Base-by-base conservation (phyloP, 2,329 filamentous ascomycete genomes). In the Bipolaris bicolor region DNA sequence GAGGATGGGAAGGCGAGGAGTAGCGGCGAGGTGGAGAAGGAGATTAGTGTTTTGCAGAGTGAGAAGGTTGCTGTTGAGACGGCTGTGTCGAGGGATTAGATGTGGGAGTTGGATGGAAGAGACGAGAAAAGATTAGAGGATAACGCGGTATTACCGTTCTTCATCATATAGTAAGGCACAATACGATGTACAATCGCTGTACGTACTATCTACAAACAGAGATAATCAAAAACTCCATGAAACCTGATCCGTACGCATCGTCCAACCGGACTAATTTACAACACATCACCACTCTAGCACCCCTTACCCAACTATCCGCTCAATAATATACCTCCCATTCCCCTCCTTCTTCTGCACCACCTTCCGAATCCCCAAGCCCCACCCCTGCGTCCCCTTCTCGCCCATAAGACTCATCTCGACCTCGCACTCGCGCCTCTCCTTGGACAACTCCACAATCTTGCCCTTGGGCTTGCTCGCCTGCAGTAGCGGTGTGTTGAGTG, bases 401-500 rank as follows among this genome's bases (percentile, higher is more conserved):
- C 90, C 88, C 49, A 88, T 80, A 63, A 98, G 73, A 64, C 88
- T 89, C 46, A 93, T 89, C 63, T 94, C 86, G 2, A 96, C 90
- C 86, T 90, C 96, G 67, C 90, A 92, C 76, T 95, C 89, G 47
- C 93, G 84, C 61, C 79, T 78, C 66, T 81, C 82, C 47, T 77
- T 74, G 0, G 79, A 71, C 63, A 84, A 79, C 13, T 78, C 78
- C 37, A 78, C 79, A 60, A 90, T 85, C 80, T 95, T 93, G 66
- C 95, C 95, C 72, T 97, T 88, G 1, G 95, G 94, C 80, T 98
- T 98, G 3, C 92, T 91, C 65, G 94, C 92, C 36, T 86, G 86
- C 20, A 98, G 76, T 52, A 99, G 79, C 47, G 92, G 91, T 11
- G 95, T 98, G 0, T 90, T 91, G 72, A 92, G 89, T 5, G 92